These are phyloP conservation scores for Myriangium duriaei DNA, from an alignment of 2,329 filamentous ascomycete genomes.

Conservation along the genomic window DNA sequence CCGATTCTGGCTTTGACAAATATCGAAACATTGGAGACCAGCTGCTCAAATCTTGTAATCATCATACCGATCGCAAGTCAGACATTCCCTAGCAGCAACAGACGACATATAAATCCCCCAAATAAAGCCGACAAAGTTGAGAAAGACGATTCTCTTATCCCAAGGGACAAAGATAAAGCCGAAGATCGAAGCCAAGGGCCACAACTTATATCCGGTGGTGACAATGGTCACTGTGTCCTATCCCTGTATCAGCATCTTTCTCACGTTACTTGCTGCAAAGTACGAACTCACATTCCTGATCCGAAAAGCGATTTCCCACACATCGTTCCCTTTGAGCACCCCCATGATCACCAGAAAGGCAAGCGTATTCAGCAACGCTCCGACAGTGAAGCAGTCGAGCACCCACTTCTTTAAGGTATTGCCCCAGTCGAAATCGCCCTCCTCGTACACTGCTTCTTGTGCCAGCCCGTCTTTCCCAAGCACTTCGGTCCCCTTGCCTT, in stretches of 20 bases:
- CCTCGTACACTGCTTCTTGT: constrained; percentile 20
- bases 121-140: constrained; percentile 55
- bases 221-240: constrained; percentile 40
- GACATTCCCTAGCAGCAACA: constrained; percentile 12
- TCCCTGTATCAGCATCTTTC: too few species aligned
- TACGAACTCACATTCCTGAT: too few species aligned
- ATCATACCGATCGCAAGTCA: too few species aligned
- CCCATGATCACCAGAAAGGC: constrained; percentile 46
- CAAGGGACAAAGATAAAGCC: constrained; percentile 62
- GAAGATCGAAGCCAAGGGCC: constrained; percentile 56
- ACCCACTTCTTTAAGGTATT: constrained; percentile 40
- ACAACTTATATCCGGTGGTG: constrained; percentile 57
- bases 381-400: constrained; percentile 50
- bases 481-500: constrained; percentile 25
- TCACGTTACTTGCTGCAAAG: too few species aligned
- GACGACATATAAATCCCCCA: constrained; percentile 70
- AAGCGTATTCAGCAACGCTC: constrained; percentile 49
- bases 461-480: constrained; percentile 30
- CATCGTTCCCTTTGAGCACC: constrained; percentile 22
- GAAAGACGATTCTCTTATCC: constrained; percentile 56
- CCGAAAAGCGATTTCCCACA: constrained; percentile 14
- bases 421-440: constrained; percentile 15
- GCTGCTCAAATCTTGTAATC: too few species aligned
- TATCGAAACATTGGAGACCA: too few species aligned
- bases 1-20: too few species aligned